Base-by-base conservation (phyloP, 306 rosid genomes). In the Herpetospermum pedunculosum region DNA sequence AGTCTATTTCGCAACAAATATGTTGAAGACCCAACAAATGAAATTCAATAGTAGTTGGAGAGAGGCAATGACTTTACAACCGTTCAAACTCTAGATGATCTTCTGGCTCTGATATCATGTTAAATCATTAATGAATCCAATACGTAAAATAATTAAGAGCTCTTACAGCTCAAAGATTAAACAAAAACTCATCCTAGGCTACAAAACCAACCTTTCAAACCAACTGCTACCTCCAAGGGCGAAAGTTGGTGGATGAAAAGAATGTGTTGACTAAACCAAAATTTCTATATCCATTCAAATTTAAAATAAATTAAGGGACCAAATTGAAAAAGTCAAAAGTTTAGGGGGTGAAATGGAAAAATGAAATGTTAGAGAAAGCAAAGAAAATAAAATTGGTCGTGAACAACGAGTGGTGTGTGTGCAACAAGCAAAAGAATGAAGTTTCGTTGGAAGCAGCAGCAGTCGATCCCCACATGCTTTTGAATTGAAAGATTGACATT, bases 401-500 rank as follows among this genome's bases (percentile, higher is more conserved):
- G 70, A 54, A 53, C 0, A 52, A 53, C 15, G 32, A 54, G 60
- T 48, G 10, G 29, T 59, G 40, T 29, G 40, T 59, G 67, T 5
- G 40, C 4, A 59, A 5, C 21, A 59, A 29, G 40, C 23, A 62
- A 35, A n/a, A 3, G 1, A n/a, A 62, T 37, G 71, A 64, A 37
- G 16, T 16, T 64, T 64, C 71, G 71, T 64, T 11, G 71, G 70
- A 64, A 64, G 71, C 32, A 37, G 8, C 29, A 64, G 48, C 18
- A 0, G 41, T 41, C 14, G 32, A 54, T 54, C 10, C 69, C 71
- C 49, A 64, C 71, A 37, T 64, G 71, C 16, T 64, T 64, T 64
- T 64, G 48, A 64, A 64, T 64, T 37, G 49, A 64, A 64, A 64
- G 26, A 38, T 64, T 64, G 70, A 63, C 70, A 63, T 63, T 10